phyloP scores from a whole-genome alignment of 148 eudicot genomes.

The Limonium bicolor region DNA sequence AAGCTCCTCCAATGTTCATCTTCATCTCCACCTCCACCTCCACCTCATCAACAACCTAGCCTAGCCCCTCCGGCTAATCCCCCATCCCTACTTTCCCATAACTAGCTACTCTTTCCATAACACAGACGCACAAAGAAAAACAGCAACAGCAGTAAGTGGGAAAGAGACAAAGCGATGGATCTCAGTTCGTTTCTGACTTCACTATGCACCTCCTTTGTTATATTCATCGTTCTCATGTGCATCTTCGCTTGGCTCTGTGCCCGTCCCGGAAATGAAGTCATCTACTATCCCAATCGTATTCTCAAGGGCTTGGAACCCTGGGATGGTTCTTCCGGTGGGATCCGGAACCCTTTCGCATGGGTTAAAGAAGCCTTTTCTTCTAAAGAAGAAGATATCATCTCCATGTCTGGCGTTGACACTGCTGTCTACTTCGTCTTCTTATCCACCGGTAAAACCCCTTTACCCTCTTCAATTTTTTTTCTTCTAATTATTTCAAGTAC shows the following conservation, averaged over 20 bases:
- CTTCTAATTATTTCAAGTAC: too few species aligned
- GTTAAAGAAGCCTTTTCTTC: slow-evolving; percentile 55
- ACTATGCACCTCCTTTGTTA: slow-evolving; percentile 48
- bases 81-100: too few species aligned
- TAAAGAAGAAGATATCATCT: slow-evolving; percentile 44
- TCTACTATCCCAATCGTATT: slow-evolving; percentile 79
- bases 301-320: slow-evolving; percentile 48
- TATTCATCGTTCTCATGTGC: slow-evolving; percentile 58
- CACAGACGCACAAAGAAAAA: too few species aligned
- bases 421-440: slow-evolving; percentile 88
- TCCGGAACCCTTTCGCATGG: slow-evolving; percentile 81
- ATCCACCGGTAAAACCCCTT: slow-evolving; percentile 77
- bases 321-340: slow-evolving; percentile 22
- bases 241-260: slow-evolving; percentile 63
- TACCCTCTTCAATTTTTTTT: too few species aligned
- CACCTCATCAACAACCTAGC: too few species aligned
- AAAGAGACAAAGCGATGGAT: too few species aligned
- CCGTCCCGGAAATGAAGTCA: slow-evolving; percentile 40
- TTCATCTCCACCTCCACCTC: too few species aligned
- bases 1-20: too few species aligned
- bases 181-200: slow-evolving; percentile 76
- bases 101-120: too few species aligned
- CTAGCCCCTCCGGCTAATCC: too few species aligned
- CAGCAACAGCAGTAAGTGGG: too few species aligned
- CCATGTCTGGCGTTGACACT: slow-evolving; percentile 62